Percentiles rank a stretch among this genome's conserved stretches.
phyloP scores from a whole-genome alignment of 257 asterid species.

The Solanum bukasovii region DNA sequence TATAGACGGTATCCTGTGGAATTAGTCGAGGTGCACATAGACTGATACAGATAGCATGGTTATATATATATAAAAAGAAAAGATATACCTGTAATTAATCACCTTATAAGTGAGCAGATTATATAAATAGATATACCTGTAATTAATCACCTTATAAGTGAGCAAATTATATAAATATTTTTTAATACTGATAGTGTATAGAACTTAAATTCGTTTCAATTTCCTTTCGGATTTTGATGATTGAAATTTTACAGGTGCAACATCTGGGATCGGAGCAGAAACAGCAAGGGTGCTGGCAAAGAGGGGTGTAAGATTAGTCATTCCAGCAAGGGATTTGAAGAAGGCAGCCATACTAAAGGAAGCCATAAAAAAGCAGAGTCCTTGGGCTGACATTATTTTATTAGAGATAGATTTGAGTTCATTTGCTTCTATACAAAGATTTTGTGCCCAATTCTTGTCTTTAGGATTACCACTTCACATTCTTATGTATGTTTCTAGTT shows the following conservation, averaged over 20 bases:
- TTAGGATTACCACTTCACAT: conserved; percentile 68
- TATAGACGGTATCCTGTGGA: neutral
- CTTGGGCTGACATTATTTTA: conserved; percentile 48
- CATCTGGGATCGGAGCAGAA: conserved; percentile 97
- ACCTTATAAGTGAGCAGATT: neutral
- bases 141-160: neutral
- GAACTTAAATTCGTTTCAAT: neutral
- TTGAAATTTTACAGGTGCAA: conserved; percentile 47
- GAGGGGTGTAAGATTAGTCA: conserved; percentile 73
- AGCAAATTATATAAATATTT: neutral
- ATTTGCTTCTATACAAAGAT: conserved; percentile 52
- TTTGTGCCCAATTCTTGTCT: conserved; percentile 52
- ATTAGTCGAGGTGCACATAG: neutral
- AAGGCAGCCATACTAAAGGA: conserved; percentile 66
- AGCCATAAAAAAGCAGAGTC: conserved; percentile 53
- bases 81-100: neutral
- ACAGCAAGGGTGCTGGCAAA: conserved; percentile 80
- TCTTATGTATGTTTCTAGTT: conserved; percentile 43
- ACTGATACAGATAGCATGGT: neutral
- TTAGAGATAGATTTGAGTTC: conserved; percentile 83
- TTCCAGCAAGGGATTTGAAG: conserved; percentile 72
- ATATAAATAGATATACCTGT: neutral
- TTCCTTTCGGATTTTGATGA: neutral
- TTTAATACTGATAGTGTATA: neutral
- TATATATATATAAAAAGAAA: neutral